These are phyloP conservation scores for Chlamydomonas sp. DNA, from an alignment of 139 green algal species.

Conservation along the genomic window DNA sequence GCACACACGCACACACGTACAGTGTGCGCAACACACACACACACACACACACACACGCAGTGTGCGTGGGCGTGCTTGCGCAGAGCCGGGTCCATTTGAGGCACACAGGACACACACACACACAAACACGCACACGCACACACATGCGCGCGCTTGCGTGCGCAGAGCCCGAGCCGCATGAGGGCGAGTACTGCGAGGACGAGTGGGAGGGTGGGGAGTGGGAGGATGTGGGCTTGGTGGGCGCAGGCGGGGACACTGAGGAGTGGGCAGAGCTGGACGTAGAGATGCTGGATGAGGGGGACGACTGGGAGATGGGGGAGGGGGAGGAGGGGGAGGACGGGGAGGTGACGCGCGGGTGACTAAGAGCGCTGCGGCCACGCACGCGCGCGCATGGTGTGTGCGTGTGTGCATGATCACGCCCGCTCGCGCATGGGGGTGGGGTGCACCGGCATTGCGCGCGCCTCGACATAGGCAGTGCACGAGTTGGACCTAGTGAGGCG, in stretches of 20 bases:
- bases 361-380: neutral
- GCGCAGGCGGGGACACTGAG: neutral
- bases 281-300: neutral
- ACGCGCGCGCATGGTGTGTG: neutral
- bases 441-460: neutral
- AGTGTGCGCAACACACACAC: no score
- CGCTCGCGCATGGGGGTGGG: neutral
- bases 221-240: neutral
- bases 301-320: neutral
- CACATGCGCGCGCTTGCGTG: no score
- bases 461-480: no score
- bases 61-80: no score
- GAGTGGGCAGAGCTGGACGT: neutral
- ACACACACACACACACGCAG: no score
- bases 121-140: no score
- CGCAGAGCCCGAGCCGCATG: slow-evolving; percentile 12
- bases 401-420: no score
- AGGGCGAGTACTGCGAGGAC: slow-evolving; percentile 12
- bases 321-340: neutral
- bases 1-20: no score
- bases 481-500: no score
- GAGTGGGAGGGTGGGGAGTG: slow-evolving; percentile 12
- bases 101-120: no score
- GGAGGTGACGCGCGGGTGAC: neutral
- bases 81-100: no score